Evolutionary conservation across 495 filamentous ascomycete genomes (phyloP), one percentile per base, ranked within the genome.

Genomic region (Hypoxylon perforatum): DNA sequence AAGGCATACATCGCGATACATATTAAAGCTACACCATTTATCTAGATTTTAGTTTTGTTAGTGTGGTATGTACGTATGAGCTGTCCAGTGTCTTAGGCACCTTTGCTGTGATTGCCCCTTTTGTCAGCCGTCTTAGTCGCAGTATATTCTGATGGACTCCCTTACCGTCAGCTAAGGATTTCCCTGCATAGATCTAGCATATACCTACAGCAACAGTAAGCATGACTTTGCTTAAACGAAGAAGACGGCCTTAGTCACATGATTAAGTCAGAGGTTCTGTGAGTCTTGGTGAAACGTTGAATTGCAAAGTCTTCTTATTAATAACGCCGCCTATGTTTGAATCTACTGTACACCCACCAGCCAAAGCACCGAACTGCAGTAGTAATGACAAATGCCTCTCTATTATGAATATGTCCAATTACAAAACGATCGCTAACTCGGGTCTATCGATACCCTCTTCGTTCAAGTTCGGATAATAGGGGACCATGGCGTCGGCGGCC

Each of bases 401-500:
- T 55, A 17, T 22, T 33, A 33, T 33, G 30, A 17, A 14, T 25
- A 53, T n/a, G 10, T 12, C 38, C 6, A 35, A 46, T 83, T 82
- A 97, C 65, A 97, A 84, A 56, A 97, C 85, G 78, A 98, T 93
- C 14, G 84, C 87, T 71, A 97, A 74, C 78, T 98, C 94, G 33
- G 86, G 84, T 67, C 94, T 82, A 57, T 88, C 83, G 75, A 93
- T 76, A 10, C 85, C 86, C 57, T 94, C 92, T 57, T 92, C 90
- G 51, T 90, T 88, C 67, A 97, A 76, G 52, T 87, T 88, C 0
- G 93, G 94, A 75, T 97, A 99, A 72, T 96, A 97, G 8, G 96
- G 96, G 22, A 99, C 89, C 86, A 99, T 94, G 11, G 91, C 87
- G 78, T 99, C 96, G 17, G 94, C 94, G 30, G 82, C 86, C 68